Conservation (phyloP, 352 stramenopile genomes). For the Globisporangium polare region DNA sequence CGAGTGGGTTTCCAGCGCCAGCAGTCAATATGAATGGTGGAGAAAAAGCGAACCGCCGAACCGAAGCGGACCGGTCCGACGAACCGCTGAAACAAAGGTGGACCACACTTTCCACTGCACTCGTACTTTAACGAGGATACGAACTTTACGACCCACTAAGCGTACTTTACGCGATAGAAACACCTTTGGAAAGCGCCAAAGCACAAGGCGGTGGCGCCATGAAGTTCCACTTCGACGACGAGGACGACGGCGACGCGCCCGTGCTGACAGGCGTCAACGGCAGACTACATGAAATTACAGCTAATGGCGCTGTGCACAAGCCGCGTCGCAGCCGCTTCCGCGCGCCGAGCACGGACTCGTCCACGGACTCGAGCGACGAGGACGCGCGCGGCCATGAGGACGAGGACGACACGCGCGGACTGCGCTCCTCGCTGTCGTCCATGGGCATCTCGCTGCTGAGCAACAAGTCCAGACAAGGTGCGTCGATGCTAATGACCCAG, state of each 20-base stretch:
- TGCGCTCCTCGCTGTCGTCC: constrained; percentile 8
- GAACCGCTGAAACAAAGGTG: constrained; percentile 19
- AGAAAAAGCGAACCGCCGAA: constrained; percentile 23
- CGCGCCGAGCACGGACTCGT: constrained; percentile 42
- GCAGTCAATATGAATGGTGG: constrained; percentile 50
- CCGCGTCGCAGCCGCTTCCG: constrained; percentile 25
- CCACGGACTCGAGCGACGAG: constrained; percentile 44
- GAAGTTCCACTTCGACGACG: constrained; percentile 42
- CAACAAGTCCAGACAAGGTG: constrained; percentile 31
- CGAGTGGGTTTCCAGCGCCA: constrained; percentile 9
- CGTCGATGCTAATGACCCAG: background rate
- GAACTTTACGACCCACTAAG: constrained; percentile 13
- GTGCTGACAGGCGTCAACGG: background rate
- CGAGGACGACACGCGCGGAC: constrained; percentile 1
- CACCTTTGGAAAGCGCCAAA: constrained; percentile 1
- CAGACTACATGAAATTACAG: background rate
- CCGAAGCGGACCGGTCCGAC: constrained; percentile 8
- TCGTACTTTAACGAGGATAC: constrained; percentile 8
- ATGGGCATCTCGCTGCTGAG: constrained; percentile 8
- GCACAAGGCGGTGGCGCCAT: constrained; percentile 21
- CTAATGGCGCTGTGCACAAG: background rate
- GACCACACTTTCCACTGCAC: constrained; percentile 23
- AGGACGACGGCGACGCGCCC: constrained; percentile 20
- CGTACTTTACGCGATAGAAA: background rate
- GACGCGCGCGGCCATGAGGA: constrained; percentile 17